Evolutionary conservation across 768 basidiomycete species (phyloP).

Genomic region (Lactarius psammicola): DNA sequence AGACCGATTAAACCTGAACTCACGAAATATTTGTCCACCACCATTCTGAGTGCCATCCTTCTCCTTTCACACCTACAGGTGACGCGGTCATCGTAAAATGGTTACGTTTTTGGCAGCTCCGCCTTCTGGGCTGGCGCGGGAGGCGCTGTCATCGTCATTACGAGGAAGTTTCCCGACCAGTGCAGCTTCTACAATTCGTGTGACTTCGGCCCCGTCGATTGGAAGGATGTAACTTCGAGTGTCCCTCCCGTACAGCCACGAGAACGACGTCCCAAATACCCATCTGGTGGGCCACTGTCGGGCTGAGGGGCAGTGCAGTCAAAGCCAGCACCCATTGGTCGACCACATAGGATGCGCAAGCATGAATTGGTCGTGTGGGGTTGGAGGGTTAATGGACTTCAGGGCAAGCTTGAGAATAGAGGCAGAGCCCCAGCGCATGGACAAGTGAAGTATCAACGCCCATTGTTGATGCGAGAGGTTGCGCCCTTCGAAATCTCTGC

Average conservation of each 20-base stretch:
- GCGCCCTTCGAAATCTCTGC: slow-evolving; percentile 9
- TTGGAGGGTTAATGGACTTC: background rate
- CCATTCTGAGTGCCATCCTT: background rate
- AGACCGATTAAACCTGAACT: background rate
- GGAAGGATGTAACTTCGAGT: background rate
- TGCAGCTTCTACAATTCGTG: background rate
- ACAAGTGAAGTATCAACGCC: slow-evolving; percentile 31
- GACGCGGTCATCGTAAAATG: background rate
- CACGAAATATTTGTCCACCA: background rate
- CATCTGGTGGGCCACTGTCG: slow-evolving; percentile 10
- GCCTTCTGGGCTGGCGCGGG: background rate
- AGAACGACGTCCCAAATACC: slow-evolving; percentile 6
- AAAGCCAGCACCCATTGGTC: slow-evolving; percentile 18
- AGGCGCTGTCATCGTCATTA: background rate
- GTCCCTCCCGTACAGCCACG: slow-evolving; percentile 10
- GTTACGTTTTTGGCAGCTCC: background rate
- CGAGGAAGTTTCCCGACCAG: background rate
- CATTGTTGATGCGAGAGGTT: slow-evolving; percentile 29
- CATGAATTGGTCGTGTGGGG: slow-evolving; percentile 5
- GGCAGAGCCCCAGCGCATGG: slow-evolving; percentile 35
- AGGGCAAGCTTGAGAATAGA: slow-evolving; percentile 29
- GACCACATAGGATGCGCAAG: slow-evolving; percentile 10
- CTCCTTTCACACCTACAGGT: background rate
- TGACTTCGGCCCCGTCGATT: background rate
- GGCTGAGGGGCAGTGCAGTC: background rate